Base-by-base conservation (phyloP, 768 basidiomycete genomes). In the Suillus brevipes region DNA sequence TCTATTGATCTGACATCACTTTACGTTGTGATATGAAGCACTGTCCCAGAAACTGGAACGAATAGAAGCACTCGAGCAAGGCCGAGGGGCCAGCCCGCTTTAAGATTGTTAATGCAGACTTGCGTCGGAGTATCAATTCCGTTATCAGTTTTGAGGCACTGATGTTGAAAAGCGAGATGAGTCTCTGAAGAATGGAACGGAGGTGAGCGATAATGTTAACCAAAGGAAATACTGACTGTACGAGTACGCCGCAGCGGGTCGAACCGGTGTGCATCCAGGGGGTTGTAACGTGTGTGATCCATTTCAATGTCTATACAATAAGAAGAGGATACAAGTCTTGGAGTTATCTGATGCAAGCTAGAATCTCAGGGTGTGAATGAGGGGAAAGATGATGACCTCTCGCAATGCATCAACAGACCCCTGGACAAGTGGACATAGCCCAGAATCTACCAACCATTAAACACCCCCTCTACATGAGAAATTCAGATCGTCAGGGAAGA, bases 401-500 rank as follows among this genome's bases (percentile, higher is more conserved):
- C 40, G 7, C 31, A 31, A 31, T 31, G 31, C 31, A 31, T 31
- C 4, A 31, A 31, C 31, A 31, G 31, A 31, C 31, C 74, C 73
- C 20, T 75, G 73, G 34, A 75, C 67, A 47, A 70, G 58, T 64
- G 72, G 63, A 67, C 2, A 23, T 70, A 75, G 63, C 69, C 68
- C 62, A 72, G 37, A 1, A 62, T 34, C 73, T 73, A 75, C n/a
- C 70, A 73, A 75, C n/a, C 69, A 73, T 16, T 55, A 34, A 70
- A 68, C 62, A 28, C 59, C 34, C 8, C 71, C 60, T 6, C 69
- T 49, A 70, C n/a, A 74, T 71, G 45, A 70, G 65, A 49, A 55
- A 58, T 74, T 66, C 28, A 12, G 60, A 68, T 45, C 8, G 67
- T 8, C 58, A 14, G 74, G 73, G 14, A 76, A 65, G 43, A 76